These are phyloP conservation scores for Rhizodiscina lignyota DNA, from an alignment of 495 filamentous ascomycete species.

Conservation along the genomic window DNA sequence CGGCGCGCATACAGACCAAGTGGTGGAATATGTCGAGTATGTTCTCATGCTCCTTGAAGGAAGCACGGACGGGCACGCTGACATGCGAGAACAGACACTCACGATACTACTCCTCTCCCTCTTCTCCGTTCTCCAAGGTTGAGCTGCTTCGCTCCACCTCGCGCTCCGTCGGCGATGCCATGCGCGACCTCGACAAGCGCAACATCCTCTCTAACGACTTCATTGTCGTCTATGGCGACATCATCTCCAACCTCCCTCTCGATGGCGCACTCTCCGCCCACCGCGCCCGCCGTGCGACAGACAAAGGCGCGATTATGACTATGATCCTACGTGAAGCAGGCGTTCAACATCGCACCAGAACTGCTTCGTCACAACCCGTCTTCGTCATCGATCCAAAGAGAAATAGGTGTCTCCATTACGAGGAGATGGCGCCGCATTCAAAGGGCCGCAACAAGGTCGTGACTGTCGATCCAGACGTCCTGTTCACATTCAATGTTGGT, in stretches of 20 bases:
- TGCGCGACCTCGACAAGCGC: constrained; percentile 83
- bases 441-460: constrained; percentile 19
- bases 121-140: constrained; percentile 72
- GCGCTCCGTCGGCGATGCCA: constrained; percentile 82
- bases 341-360: constrained; percentile 55
- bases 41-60: background rate
- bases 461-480: constrained; percentile 56
- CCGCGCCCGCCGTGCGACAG: constrained; percentile 58
- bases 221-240: constrained; percentile 78
- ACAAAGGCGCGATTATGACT: constrained; percentile 97
- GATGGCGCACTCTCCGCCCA: constrained; percentile 65
- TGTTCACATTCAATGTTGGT: constrained; percentile 30
- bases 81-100: constrained; percentile 21
- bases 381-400: constrained; percentile 70
- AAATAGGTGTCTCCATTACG: constrained; percentile 81
- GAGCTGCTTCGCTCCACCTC: constrained; percentile 77
- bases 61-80: background rate
- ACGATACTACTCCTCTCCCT: constrained; percentile 43
- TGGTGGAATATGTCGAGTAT: constrained; percentile 70
- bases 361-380: constrained; percentile 53
- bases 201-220: constrained; percentile 81
- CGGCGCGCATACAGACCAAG: constrained; percentile 71
- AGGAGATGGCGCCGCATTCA: constrained; percentile 37
- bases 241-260: constrained; percentile 81
- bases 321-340: constrained; percentile 76